Base-by-base conservation (phyloP, 2,329 filamentous ascomycete genomes). In the Didymella segeticola region DNA sequence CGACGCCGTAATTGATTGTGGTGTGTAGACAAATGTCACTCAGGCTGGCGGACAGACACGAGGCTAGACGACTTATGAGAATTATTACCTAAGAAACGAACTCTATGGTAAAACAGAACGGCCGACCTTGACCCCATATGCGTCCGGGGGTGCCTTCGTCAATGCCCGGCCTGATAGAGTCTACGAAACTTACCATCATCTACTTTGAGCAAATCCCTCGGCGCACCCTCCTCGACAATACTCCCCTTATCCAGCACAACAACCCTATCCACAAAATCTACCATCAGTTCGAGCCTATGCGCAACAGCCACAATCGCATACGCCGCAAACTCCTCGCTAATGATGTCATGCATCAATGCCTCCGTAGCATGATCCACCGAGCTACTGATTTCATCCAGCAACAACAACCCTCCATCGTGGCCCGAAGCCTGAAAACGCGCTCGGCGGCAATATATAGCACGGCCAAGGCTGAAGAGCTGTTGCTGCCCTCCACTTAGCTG, bases 401-500 rank as follows among this genome's bases (percentile, higher is more conserved):
- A 33, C 29, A 63, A 26, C 27, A 65, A 41, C 9, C 48, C 50
- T 6, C 56, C 45, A 23, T 36, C 33, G 4, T 11, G 9, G 11
- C 36, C 29, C 1, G 23, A 7, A 2, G 23, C 26, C 15, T 39
- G 27, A 22, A 46, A 17, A 11, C 47, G 29, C 12, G 25, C 53
- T 3, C 53, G 37, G 11, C 42, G 36, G 12, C 42, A 57, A 5
- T 87, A 68, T 12, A 86, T 76, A 0, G 83, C 85, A 0, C 84
- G 72, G 0, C 80, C 84, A 0, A 88, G 78, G 53, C 79, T 83
- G 56, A 88, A 84, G 0, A 88, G 77, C 59, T 88, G 85, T 43
- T 79, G 80, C 66, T 88, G 85, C 0, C 86, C 86, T n/a, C 33
- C 26, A 23, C 41, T 38, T 17, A 54, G 15, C 15, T 23, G 25